Evolutionary conservation across 805 yeast genomes (phyloP), one percentile per base, ranked within the genome.

Genomic region (Candida xyloterini): DNA sequence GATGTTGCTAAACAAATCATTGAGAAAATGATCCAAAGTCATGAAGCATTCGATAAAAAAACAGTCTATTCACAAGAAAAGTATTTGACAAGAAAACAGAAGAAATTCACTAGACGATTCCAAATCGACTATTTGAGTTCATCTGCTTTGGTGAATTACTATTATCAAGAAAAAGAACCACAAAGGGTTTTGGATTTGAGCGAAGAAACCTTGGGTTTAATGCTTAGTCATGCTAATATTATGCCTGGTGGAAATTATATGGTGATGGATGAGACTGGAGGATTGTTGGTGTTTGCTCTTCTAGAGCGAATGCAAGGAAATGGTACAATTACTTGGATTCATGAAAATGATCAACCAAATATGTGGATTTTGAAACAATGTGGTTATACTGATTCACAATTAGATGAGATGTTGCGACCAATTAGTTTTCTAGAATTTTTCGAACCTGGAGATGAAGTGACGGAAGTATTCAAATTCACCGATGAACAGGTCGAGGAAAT

Each of bases 281-380:
- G 98, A 6, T 71, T 91, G n/a, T 58, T 93, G 1, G 76, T 85
- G 5, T 85, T 85, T 44, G 87, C 95, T 4, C 70, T 93, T 73
- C 58, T 93, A 63, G 99, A 93, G 59, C 72, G 97, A 57, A 86
- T 95, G 91, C 79, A 79, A 44, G 95, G 96, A 10, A 66, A 77
- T 37, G 82, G 82, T 9, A 57, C 70, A 3, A 78, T 93, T 30
- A 71, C 87, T 3, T 72, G 87, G 15, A 69, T 81, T 1, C 97
- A 93, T 63, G 99, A 93, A 57, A 88, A 88, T 61, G 99, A 93
- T 60, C 97, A 91, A 57, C 81, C 95, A 2, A 90, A 90, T 56
- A 65, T 81, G 20, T 83, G 83, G 43, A 76, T 85, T 0, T 63
- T 91, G 42, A 74, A 77, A 46, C 79, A 78, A 54, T 73, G 88